Percentiles rank a stretch among this genome's conserved stretches.
Evolutionary conservation across 169 alveolate genomes (phyloP).

Genomic region (Amoebophrya sp.): DNA sequence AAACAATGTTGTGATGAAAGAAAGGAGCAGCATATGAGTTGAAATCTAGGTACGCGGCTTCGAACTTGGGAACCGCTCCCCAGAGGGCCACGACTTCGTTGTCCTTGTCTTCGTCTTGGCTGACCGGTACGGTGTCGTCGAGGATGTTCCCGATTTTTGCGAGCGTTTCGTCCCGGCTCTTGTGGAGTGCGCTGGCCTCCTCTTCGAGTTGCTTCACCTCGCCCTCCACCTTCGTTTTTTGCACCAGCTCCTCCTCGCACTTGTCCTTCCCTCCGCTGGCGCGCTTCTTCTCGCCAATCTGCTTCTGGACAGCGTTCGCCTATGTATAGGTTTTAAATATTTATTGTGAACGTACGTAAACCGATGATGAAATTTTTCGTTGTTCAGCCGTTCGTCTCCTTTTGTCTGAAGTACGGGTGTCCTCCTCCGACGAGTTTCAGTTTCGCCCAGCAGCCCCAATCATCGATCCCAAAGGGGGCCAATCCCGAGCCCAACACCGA

Average conservation of each 20-base stretch:
- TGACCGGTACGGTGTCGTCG: constrained; percentile 71
- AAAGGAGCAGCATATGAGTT: background rate
- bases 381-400: too few relatives aligned
- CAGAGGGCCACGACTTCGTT: background rate
- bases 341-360: too few relatives aligned
- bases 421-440: too few relatives aligned
- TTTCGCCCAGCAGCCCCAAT: too few relatives aligned
- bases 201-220: background rate
- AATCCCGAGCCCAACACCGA: too few relatives aligned
- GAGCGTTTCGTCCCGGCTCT: background rate
- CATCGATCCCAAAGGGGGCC: too few relatives aligned
- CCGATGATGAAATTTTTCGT: too few relatives aligned
- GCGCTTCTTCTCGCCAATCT: constrained; percentile 39
- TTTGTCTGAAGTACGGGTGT: too few relatives aligned
- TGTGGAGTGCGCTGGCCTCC: background rate
- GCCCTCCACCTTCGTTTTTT: background rate
- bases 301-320: constrained; percentile 40
- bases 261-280: background rate
- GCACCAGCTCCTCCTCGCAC: background rate
- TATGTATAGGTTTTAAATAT: background rate
- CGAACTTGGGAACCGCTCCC: background rate
- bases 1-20: too few relatives aligned
- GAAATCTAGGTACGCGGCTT: background rate
- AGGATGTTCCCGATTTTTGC: constrained; percentile 47
- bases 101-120: constrained; percentile 83